Evolutionary conservation across 768 basidiomycete species (phyloP).

Genomic region (Kwoniella bestiolae): DNA sequence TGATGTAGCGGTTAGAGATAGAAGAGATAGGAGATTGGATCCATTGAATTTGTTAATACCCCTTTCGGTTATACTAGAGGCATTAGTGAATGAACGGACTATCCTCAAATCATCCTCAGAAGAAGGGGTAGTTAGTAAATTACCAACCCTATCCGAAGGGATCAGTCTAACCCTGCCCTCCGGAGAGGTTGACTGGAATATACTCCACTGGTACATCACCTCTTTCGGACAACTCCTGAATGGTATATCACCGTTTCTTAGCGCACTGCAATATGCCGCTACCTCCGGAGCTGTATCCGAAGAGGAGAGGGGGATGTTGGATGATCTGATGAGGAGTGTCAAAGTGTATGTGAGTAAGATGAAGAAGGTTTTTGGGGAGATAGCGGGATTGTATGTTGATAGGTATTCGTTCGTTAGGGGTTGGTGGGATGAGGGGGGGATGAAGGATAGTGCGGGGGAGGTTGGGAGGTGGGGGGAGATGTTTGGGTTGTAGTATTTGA

Average conservation of each 20-base stretch:
- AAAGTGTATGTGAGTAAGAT: conserved; percentile 43
- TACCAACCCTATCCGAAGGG: conserved; percentile 26
- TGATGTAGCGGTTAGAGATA: background rate
- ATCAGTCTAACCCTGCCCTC: conserved; percentile 17
- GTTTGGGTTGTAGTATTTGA: conserved; percentile 26
- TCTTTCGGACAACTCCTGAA: conserved; percentile 31
- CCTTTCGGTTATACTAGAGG: conserved; percentile 42
- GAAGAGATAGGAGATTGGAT: conserved; percentile 9
- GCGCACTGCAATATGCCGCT: background rate
- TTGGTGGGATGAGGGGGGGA: conserved; percentile 44
- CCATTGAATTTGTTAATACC: conserved; percentile 34
- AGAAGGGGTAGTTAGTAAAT: background rate
- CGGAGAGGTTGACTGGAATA: conserved; percentile 41
- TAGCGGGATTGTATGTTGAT: conserved; percentile 46
- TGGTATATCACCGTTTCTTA: conserved; percentile 23
- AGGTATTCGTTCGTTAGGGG: conserved; percentile 42
- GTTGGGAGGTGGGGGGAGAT: conserved; percentile 47
- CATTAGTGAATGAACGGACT: conserved; percentile 39
- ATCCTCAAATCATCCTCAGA: conserved; percentile 17
- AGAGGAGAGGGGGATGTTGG: conserved; percentile 15
- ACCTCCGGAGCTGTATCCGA: background rate
- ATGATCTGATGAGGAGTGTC: conserved; percentile 29
- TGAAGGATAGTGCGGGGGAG: conserved; percentile 44
- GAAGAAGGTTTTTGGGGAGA: conserved; percentile 50
- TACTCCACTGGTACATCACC: conserved; percentile 24